Conservation (phyloP, 2,329 filamentous ascomycete genomes). For the Penicillium polonicum region DNA sequence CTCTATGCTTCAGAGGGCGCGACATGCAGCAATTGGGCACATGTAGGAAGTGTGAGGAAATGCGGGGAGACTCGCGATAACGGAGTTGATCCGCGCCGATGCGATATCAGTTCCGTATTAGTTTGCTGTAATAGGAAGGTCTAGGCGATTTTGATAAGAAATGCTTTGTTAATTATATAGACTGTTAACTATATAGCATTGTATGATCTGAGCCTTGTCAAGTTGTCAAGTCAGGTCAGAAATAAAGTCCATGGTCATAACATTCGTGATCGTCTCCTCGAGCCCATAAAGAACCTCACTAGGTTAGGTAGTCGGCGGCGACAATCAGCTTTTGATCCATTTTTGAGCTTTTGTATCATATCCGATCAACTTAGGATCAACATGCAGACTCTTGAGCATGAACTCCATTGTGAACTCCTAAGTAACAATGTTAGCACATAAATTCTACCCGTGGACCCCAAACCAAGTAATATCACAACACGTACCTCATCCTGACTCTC, state of each 20-base stretch:
- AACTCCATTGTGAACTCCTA: conserved; percentile 67
- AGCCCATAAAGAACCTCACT: neutral
- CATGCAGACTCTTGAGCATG: conserved; percentile 66
- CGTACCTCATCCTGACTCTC: conserved; percentile 37
- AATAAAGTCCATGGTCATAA: neutral
- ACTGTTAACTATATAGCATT: neutral
- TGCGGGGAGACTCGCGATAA: conserved; percentile 16
- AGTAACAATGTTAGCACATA: conserved; percentile 7
- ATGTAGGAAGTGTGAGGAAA: conserved; percentile 1
- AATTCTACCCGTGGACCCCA: neutral
- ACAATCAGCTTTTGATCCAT: conserved; percentile 47
- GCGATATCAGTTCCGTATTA: conserved; percentile 10
- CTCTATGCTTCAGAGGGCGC: conserved; percentile 24
- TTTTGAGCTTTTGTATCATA: conserved; percentile 58
- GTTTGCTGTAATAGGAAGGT: conserved; percentile 14
- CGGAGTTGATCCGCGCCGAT: conserved; percentile 3
- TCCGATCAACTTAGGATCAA: conserved; percentile 62
- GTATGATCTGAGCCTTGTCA: neutral
- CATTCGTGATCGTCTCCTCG: neutral
- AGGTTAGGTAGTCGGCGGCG: neutral
- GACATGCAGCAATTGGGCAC: conserved; percentile 19
- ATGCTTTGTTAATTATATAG: neutral
- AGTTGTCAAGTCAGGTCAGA: neutral
- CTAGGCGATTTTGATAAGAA: conserved; percentile 7
- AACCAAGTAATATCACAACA: neutral